Evolutionary conservation across 2,329 filamentous ascomycete species (phyloP), one percentile per base, ranked within the genome.

Genomic region (Ascocoryne sarcoides): DNA sequence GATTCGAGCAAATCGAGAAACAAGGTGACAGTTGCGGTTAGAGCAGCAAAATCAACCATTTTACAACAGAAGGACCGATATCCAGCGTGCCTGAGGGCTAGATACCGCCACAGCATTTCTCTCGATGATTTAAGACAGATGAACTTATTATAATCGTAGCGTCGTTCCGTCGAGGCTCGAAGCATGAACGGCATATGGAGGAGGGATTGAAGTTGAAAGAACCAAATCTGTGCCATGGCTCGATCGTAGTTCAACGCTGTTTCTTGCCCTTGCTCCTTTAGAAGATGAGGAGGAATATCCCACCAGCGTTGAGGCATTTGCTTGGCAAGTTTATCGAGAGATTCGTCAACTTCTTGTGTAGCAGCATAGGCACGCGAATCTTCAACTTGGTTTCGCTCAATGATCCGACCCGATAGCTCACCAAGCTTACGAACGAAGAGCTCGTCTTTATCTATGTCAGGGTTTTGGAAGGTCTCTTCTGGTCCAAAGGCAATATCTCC

Each of bases 101-200:
- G 33, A 36, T 55, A 59, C 14, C 56, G 44, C 17, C 41, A 47
- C 15, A 58, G 45, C 29, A 54, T 45, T 34, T 57, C 54, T 36
- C 56, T 39, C 4, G 51, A 56, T 12, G 56, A 48, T 39, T 45
- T 57, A 4, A 57, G 32, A 35, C 56, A 59, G 18, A 44, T 49
- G 26, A 59, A 53, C 45, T 54, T 58, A 38, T 49, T 57, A 40
- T 57, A 59, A 14, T 59, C 55, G 37, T 52, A 58, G 2, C 53
- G 52, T 12, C 54, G 46, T 36, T 59, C 55, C 2, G 47, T 57
- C 7, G 52, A 44, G 4, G 56, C 53, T 29, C 51, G 49, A n/a
- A 59, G 44, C 56, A 59, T 59, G 37, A 56, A 59, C 18, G 55
- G 56, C 10, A 59, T 37, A 39, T 59, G 56, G 2, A 57, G 29